A percentile compares a stretch with the other conserved stretches of the same genome.
Conservation (phyloP, 352 stramenopile species). For the Pythium oligandrum region DNA sequence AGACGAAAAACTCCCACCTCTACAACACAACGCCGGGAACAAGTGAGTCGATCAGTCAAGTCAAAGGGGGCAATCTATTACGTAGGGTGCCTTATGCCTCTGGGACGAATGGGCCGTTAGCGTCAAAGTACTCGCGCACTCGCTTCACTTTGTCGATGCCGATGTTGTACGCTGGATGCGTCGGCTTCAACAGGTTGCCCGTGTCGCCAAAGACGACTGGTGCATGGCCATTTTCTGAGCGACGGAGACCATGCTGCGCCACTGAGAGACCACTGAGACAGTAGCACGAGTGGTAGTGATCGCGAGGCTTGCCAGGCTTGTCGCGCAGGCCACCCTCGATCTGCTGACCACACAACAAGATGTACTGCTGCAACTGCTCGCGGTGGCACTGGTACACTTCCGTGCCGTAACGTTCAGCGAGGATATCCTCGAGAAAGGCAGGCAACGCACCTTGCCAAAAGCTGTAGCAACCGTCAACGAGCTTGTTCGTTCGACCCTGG, state of each 20-base stretch:
- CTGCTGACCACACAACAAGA: constrained; percentile 93
- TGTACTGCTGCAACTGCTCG: constrained; percentile 87
- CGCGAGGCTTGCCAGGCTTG: constrained; percentile 93
- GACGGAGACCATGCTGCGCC: constrained; percentile 76
- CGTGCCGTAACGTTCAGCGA: constrained; percentile 29
- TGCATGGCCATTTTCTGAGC: constrained; percentile 16
- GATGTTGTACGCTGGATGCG: constrained; percentile 93
- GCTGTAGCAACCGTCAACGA: constrained; percentile 99
- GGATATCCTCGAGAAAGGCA: constrained; percentile 62
- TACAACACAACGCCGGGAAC: constrained; percentile 13
- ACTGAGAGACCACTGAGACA: constrained; percentile 95
- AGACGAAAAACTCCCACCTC: constrained; percentile 42
- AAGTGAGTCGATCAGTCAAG: constrained; percentile 4
- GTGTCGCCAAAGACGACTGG: constrained; percentile 50
- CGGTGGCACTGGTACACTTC: constrained; percentile 66
- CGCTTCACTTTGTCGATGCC: constrained; percentile 72
- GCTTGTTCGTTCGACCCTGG: constrained; percentile 97
- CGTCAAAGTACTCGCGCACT: constrained; percentile 63
- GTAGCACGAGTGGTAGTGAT: constrained; percentile 99
- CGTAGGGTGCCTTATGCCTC: constrained; percentile 3
- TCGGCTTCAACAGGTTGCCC: constrained; percentile 74
- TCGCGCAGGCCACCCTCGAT: constrained; percentile 91
- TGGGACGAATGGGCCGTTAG: constrained; percentile 49
- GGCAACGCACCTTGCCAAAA: constrained; percentile 96
- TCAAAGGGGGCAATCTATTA: background rate